Evolutionary conservation across 768 basidiomycete species (phyloP), one percentile per base, ranked within the genome.

Genomic region (Candolleomyces eurysporus): DNA sequence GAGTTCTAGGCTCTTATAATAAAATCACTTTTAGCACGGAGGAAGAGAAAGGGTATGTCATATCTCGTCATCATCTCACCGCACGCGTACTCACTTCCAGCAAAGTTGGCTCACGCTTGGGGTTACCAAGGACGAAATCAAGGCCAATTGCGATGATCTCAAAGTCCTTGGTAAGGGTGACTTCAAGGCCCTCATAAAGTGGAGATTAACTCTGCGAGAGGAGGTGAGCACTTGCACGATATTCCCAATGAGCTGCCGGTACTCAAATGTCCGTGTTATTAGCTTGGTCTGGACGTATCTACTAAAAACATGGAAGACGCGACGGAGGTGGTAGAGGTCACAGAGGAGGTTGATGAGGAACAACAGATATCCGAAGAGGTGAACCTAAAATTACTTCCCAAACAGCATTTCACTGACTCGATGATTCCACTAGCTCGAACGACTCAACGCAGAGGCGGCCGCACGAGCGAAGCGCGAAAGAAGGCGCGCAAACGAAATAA

Each of bases 81-180:
- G 49, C 26, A 48, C 60, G 59, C 53, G 53, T 52, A 22, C 26
- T 63, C 0, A 64, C 22, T 48, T 32, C 32, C 26, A 21, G 32
- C 36, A 45, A 65, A 93, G 90, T 61, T 96, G 97, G 92, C 73
- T 90, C 36, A 78, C 78, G 55, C 75, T 89, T 54, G 81, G 84
- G 53, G 76, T 89, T 60, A 97, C 94, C 21, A 90, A 90, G 2
- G 71, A 79, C 0, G 96, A 98, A 57, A 78, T 98, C 64, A 84
- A 86, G 71, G 79, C 82, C n/a, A 94, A 92, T 71, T 90, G 89
- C 65, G 85, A 88, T 21, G 97, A 99, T 79, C 80, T 99, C 65
- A 98, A 96, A 72, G 97, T 99, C 4, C 78, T 99, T 39, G 97
- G 97, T 39, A 99, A 98, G 76, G 91, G 96, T 31, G 97, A 99